These are phyloP conservation scores for Solanum hybrid DNA, from an alignment of 305 asterid species.

Conservation along the genomic window DNA sequence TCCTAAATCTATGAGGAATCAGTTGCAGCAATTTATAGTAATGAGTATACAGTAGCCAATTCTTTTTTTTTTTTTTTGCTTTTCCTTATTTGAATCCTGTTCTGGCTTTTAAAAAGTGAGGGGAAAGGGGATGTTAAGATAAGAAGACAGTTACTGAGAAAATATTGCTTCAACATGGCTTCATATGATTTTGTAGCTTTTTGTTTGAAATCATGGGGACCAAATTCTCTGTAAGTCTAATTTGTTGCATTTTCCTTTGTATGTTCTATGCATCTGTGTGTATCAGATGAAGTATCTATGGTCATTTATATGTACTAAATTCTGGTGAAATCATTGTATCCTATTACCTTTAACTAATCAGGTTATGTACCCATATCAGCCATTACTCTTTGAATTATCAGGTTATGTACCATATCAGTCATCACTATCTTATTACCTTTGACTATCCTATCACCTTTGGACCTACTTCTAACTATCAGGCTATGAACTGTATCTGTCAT, in stretches of 20 bases:
- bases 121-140: not conserved
- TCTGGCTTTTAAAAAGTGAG: not conserved
- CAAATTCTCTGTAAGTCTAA: not conserved
- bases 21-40: not conserved
- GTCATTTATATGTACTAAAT: not conserved
- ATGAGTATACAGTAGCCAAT: not conserved
- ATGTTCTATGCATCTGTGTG: not conserved
- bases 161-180: not conserved
- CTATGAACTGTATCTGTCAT: not conserved
- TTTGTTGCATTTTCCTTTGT: not conserved
- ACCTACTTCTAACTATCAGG: not conserved
- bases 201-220: slow-evolving; percentile 1
- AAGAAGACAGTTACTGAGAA: not conserved
- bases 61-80: not conserved
- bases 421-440: not conserved
- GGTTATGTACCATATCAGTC: not conserved
- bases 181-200: not conserved
- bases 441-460: not conserved
- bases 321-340: not conserved
- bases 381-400: not conserved
- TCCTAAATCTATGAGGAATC: not conserved
- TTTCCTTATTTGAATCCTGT: not conserved
- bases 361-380: not conserved
- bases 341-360: not conserved
- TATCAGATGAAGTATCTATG: not conserved